Evolutionary conservation across 2,329 filamentous ascomycete species (phyloP).

Genomic region (Davidsoniella australis): DNA sequence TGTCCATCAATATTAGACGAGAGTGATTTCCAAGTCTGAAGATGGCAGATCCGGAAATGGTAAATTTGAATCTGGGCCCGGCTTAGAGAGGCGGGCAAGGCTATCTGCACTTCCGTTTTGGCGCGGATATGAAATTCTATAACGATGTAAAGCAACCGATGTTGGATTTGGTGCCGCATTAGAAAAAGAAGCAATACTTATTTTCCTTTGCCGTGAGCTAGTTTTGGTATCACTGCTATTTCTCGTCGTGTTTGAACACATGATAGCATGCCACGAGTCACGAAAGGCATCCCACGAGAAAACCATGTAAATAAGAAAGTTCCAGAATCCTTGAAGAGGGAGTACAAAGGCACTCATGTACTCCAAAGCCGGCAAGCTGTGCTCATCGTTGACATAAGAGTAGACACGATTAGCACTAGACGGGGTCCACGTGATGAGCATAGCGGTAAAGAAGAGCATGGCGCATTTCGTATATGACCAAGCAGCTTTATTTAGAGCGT

Average conservation of each 20-base stretch:
- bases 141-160: too few species aligned
- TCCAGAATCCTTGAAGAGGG: slow-evolving; percentile 65
- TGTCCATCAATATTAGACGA: too few species aligned
- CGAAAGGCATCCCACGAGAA: slow-evolving; percentile 44
- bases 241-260: not conserved
- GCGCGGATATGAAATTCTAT: too few species aligned
- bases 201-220: too few species aligned
- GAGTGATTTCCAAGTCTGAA: too few species aligned
- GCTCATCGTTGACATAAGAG: slow-evolving; percentile 35
- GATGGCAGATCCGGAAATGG: too few species aligned
- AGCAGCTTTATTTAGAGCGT: slow-evolving; percentile 38
- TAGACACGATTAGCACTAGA: slow-evolving; percentile 57
- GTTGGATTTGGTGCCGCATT: too few species aligned
- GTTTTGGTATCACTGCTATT: not conserved
- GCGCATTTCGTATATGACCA: slow-evolving; percentile 49
- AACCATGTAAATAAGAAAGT: slow-evolving; percentile 50
- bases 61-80: too few species aligned
- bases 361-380: slow-evolving; percentile 37
- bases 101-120: too few species aligned
- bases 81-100: too few species aligned
- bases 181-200: too few species aligned
- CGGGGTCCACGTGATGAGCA: slow-evolving; percentile 53
- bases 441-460: slow-evolving; percentile 46
- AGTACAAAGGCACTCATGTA: slow-evolving; percentile 53
- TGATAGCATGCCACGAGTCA: slow-evolving; percentile 10